A percentile compares a stretch with the other conserved stretches of the same genome.
Conservation (phyloP, 495 filamentous ascomycete genomes). For the Trichoderma parareesei region DNA sequence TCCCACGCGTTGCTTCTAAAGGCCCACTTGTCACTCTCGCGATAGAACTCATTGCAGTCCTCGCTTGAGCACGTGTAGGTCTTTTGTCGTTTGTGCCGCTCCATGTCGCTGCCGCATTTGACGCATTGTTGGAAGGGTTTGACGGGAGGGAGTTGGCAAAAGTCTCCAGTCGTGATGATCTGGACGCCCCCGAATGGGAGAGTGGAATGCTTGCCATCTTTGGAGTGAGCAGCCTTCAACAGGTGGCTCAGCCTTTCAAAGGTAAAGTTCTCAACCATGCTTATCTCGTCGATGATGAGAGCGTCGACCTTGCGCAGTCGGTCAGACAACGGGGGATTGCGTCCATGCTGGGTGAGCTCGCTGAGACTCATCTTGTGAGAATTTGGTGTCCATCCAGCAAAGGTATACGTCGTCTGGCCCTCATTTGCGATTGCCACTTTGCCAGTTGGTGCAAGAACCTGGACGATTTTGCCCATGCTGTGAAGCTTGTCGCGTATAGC, state of each 20-base stretch:
- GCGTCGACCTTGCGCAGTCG: slow-evolving; percentile 32
- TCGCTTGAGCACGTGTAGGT: slow-evolving; percentile 21
- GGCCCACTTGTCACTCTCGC: slow-evolving; percentile 31
- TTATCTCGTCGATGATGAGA: slow-evolving; percentile 37
- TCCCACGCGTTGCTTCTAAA: slow-evolving; percentile 32
- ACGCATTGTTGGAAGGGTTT: slow-evolving; percentile 74
- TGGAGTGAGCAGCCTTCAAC: slow-evolving; percentile 34
- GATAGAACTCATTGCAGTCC: slow-evolving; percentile 21
- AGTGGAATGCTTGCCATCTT: background rate
- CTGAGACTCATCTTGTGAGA: background rate
- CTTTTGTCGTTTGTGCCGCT: slow-evolving; percentile 32
- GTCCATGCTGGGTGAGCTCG: background rate
- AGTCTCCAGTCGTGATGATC: slow-evolving; percentile 89
- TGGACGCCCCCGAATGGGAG: slow-evolving; percentile 87
- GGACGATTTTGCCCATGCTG: slow-evolving; percentile 27
- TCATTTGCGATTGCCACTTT: slow-evolving; percentile 45
- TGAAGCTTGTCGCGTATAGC: slow-evolving; percentile 33
- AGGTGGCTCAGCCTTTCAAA: slow-evolving; percentile 45
- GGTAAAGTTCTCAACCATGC: slow-evolving; percentile 46
- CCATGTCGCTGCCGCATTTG: slow-evolving; percentile 62
- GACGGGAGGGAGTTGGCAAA: slow-evolving; percentile 90
- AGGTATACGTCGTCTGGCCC: slow-evolving; percentile 46
- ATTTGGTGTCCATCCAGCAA: slow-evolving; percentile 35
- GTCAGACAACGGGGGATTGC: no score
- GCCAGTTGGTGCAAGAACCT: slow-evolving; percentile 51